These are phyloP conservation scores for Picochlorum sp. DNA, from an alignment of 139 green algal species.

Conservation along the genomic window DNA sequence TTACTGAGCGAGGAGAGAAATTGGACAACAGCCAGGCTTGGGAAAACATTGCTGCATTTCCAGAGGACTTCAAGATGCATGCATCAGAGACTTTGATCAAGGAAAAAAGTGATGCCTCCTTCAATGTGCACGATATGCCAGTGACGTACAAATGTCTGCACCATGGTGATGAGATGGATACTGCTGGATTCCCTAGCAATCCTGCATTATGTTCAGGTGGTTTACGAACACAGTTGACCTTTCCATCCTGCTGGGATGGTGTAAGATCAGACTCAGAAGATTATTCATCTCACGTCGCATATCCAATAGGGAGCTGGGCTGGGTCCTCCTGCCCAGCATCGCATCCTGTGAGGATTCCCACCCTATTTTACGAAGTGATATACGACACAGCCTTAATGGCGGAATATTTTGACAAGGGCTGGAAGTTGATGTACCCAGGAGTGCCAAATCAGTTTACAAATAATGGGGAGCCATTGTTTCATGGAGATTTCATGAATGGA, in stretches of 20 bases:
- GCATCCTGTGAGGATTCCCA: neutral
- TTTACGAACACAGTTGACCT: neutral
- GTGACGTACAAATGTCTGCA: neutral
- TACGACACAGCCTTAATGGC: neutral
- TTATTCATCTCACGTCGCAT: neutral
- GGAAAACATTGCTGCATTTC: neutral
- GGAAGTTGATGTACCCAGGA: neutral
- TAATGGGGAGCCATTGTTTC: neutral
- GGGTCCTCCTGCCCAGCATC: neutral
- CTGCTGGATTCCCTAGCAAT: neutral
- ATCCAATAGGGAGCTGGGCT: neutral
- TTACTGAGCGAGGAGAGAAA: constrained; percentile 1
- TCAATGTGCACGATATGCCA: neutral
- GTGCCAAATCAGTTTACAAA: neutral
- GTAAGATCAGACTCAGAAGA: neutral
- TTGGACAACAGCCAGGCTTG: neutral
- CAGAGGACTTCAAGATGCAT: neutral
- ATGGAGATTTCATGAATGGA: neutral
- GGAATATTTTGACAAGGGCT: neutral
- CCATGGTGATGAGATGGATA: neutral
- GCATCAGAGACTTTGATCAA: neutral
- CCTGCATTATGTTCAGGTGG: neutral
- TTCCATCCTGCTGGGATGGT: constrained; percentile 3
- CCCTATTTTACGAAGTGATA: neutral
- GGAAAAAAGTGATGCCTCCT: neutral